phyloP scores from a whole-genome alignment of 129 eudicot genomes.

The Flaveria brownii region DNA sequence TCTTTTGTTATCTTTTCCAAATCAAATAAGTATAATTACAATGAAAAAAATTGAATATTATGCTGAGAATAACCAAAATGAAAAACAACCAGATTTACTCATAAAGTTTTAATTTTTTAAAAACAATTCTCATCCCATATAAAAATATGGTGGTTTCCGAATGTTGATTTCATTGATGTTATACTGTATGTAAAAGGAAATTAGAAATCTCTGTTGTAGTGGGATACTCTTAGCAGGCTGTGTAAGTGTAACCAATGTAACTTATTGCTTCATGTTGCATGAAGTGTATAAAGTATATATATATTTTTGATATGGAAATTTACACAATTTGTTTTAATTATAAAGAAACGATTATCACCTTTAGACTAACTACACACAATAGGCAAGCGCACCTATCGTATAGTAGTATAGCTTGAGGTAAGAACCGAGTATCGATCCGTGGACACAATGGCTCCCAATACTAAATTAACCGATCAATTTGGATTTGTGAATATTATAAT shows the following conservation, averaged over 20 bases:
- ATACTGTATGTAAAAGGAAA: neutral
- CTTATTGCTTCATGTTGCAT: constrained; percentile 14
- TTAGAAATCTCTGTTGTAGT: neutral
- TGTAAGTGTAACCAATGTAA: constrained; percentile 12
- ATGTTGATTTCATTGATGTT: constrained; percentile 9
- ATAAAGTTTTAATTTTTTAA: neutral
- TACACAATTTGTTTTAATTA: too few species aligned
- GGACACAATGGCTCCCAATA: too few species aligned
- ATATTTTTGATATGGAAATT: too few species aligned
- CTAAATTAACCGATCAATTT: too few species aligned
- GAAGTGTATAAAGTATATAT: too few species aligned
- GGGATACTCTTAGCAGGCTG: constrained; percentile 5
- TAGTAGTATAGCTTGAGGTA: too few species aligned
- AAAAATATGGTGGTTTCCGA: neutral
- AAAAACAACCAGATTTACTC: neutral
- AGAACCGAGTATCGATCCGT: too few species aligned
- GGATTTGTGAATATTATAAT: too few species aligned
- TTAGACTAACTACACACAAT: too few species aligned
- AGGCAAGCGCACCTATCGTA: too few species aligned
- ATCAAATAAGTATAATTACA: neutral
- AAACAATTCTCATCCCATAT: neutral
- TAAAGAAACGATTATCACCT: too few species aligned
- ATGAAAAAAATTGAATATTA: neutral
- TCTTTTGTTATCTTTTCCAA: neutral
- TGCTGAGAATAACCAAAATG: neutral